Conservation (phyloP, 805 yeast genomes). For the Kluyveromyces starmeri region DNA sequence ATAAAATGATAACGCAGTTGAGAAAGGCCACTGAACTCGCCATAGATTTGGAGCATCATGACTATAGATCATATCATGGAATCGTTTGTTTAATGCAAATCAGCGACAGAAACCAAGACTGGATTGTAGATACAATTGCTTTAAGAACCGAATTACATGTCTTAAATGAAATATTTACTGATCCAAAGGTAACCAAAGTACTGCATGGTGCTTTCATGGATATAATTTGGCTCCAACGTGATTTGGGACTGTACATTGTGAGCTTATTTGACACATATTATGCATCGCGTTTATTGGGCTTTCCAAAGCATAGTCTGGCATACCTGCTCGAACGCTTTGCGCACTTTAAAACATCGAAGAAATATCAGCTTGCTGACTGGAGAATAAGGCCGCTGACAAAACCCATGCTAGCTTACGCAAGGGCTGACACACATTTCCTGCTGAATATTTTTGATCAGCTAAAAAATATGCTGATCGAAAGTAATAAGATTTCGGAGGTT, state of each 20-base stretch:
- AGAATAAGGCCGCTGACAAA: conserved; percentile 73
- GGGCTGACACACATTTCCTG: conserved; percentile 91
- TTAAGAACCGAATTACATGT: conserved; percentile 61
- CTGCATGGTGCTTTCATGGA: conserved; percentile 98
- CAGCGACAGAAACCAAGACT: conserved; percentile 72
- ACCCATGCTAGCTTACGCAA: conserved; percentile 77
- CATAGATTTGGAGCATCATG: conserved; percentile 94
- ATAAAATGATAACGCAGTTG: conserved; percentile 47
- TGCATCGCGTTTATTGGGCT: conserved; percentile 73
- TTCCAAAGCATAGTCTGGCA: conserved; percentile 79
- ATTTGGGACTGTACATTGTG: conserved; percentile 84
- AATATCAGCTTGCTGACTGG: conserved; percentile 97
- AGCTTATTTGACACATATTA: conserved; percentile 86
- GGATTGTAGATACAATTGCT: conserved; percentile 75
- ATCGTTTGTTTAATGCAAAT: conserved; percentile 90
- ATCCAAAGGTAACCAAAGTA: conserved; percentile 76
- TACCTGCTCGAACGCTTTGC: conserved; percentile 74
- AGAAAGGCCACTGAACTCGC: conserved; percentile 57
- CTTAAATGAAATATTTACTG: conserved; percentile 67
- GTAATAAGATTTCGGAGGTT: conserved; percentile 48
- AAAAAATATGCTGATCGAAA: conserved; percentile 49
- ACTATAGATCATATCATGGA: conserved; percentile 82
- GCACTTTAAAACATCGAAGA: conserved; percentile 78
- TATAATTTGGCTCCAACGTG: conserved; percentile 93
- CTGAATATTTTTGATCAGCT: conserved; percentile 71